These are phyloP conservation scores for Monascus purpureus DNA, from an alignment of 495 filamentous ascomycete species.

Conservation along the genomic window DNA sequence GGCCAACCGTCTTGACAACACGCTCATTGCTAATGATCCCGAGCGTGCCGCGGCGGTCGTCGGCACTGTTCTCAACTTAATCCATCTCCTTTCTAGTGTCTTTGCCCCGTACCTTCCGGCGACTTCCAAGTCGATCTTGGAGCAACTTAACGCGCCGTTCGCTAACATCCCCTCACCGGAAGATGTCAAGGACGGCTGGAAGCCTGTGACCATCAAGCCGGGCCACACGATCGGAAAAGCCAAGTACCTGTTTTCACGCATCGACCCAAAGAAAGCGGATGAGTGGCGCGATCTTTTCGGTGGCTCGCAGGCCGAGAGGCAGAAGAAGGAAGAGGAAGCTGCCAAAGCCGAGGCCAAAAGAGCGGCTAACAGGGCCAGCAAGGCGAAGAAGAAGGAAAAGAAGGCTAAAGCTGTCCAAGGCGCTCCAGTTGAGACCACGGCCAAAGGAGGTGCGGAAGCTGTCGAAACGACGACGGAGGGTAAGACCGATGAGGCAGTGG, in stretches of 20 bases:
- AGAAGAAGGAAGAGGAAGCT: slow-evolving; percentile 52
- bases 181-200: slow-evolving; percentile 39
- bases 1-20: slow-evolving; percentile 70
- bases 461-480: slow-evolving; percentile 10
- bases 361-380: slow-evolving; percentile 41
- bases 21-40: slow-evolving; percentile 56
- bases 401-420: slow-evolving; percentile 3
- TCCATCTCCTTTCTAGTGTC: slow-evolving; percentile 64
- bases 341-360: slow-evolving; percentile 41
- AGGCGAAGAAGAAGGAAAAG: slow-evolving; percentile 47
- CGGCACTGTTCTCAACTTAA: slow-evolving; percentile 66
- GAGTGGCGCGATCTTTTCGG: slow-evolving; percentile 76
- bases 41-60: slow-evolving; percentile 62
- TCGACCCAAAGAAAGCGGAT: slow-evolving; percentile 66
- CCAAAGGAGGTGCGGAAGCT: slow-evolving; percentile 21
- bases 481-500: slow-evolving; percentile 17
- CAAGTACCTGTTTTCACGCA: slow-evolving; percentile 68
- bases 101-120: slow-evolving; percentile 75
- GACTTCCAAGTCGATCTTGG: slow-evolving; percentile 58
- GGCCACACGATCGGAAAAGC: slow-evolving; percentile 76
- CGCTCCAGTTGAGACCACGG: slow-evolving; percentile 17
- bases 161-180: slow-evolving; percentile 46
- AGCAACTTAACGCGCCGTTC: slow-evolving; percentile 54
- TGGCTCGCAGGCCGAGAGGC: slow-evolving; percentile 49
- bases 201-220: slow-evolving; percentile 42